A percentile compares a stretch with the other conserved stretches of the same genome.
These are phyloP conservation scores for Fonsecaea pedrosoi DNA, from an alignment of 2,329 filamentous ascomycete genomes.

Conservation along the genomic window DNA sequence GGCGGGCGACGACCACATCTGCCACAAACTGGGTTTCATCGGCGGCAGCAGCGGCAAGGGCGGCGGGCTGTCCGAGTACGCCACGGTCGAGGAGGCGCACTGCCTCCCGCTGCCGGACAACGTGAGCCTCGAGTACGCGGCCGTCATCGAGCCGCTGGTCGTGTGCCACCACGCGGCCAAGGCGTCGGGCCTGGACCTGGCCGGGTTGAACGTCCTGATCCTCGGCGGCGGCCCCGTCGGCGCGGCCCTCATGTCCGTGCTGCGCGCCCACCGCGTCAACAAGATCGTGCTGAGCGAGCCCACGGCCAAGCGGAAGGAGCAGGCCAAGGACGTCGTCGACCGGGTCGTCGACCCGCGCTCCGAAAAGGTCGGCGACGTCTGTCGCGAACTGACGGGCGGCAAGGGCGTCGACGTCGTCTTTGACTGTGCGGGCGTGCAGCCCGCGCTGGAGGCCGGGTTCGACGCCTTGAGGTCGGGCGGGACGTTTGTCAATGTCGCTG, in stretches of 20 bases:
- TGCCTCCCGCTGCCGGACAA: conserved; percentile 28
- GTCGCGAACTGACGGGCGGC: conserved; percentile 42
- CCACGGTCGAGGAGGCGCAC: conserved; percentile 24
- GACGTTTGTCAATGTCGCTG: conserved; percentile 45
- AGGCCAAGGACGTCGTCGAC: conserved; percentile 23
- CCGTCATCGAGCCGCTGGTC: conserved; percentile 32
- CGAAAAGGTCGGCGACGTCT: conserved; percentile 41
- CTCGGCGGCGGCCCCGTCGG: conserved; percentile 34
- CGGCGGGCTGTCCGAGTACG: conserved; percentile 32
- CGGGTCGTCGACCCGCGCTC: conserved; percentile 28
- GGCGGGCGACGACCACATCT: conserved; percentile 36
- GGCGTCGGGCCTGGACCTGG: conserved; percentile 37
- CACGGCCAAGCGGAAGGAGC: conserved; percentile 21
- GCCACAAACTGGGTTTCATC: conserved; percentile 24
- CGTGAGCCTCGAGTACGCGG: conserved; percentile 29
- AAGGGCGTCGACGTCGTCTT: conserved; percentile 46
- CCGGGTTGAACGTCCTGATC: conserved; percentile 29
- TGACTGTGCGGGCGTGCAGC: conserved; percentile 46
- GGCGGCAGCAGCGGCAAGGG: conserved; percentile 45
- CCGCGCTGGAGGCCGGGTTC: conserved; percentile 43
- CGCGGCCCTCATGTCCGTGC: conserved; percentile 22
- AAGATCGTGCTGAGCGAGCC: conserved; percentile 31
- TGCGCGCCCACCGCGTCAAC: conserved; percentile 28
- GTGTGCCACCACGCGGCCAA: conserved; percentile 32
- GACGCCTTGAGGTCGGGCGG: conserved; percentile 43